Evolutionary conservation across 1,139 yeast genomes (phyloP), one percentile per base, ranked within the genome.

Genomic region (Diutina mesorugosa): DNA sequence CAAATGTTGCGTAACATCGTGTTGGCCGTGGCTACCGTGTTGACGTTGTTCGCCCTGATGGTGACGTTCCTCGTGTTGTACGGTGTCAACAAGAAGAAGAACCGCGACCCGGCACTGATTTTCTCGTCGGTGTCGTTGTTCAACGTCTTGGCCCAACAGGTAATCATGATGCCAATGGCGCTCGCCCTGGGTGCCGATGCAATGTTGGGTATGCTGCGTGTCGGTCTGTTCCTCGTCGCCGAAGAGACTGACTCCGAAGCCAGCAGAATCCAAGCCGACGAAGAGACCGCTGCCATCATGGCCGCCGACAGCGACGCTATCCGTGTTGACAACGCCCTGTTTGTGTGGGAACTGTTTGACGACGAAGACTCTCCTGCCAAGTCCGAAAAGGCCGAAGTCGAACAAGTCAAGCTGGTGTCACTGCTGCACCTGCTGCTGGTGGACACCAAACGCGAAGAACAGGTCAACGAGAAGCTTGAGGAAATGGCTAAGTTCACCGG

Each of bases 91-190:
- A 71, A 77, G 53, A 69, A 74, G 29, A 76, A 81, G 61, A 74
- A 76, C 59, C 16, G 28, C 4, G 53, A 50, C 35, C 85, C 95
- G 1, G 91, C 90, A 2, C 72, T 78, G 45, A 82, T 90, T n/a
- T 90, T 90, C 66, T 80, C 97, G 0, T 85, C 96, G 12, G 73
- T 90, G 56, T 79, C 95, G 0, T 76, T 88, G 58, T 90, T 90
- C 73, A 84, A 84, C 62, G 77, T 83, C 46, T 72, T 80, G 61
- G 67, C 83, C 5, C 72, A 71, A 56, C 77, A 73, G 59, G 73
- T 79, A 29, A 74, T 88, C 64, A 72, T 88, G 63, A 72, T 88
- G 56, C 97, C 96, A 29, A 72, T 88, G 71, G 84, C 87, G 60
- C 70, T 85, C 57, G 84, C 89, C 35, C 71, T 81, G 57, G 85